phyloP scores from a whole-genome alignment of 2,329 filamentous ascomycete species.

The Xylariaceae sp. region DNA sequence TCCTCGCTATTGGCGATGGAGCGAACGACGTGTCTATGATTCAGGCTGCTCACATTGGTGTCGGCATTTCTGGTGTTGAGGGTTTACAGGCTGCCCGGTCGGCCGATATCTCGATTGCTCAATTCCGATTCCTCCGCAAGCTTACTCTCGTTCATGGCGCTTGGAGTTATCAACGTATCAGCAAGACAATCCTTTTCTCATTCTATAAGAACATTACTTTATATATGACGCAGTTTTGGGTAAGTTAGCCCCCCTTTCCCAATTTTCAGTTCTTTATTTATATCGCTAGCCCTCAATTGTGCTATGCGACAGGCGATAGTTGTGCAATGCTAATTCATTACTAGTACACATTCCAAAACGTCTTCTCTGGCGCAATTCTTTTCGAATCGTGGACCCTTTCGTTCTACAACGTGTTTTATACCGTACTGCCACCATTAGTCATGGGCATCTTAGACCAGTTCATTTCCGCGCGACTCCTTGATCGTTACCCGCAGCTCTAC shows the following conservation, averaged over 20 bases:
- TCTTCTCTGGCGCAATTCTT: conserved; percentile 95
- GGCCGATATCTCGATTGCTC: conserved; percentile 92
- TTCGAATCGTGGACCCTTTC: conserved; percentile 99
- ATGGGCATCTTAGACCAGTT: conserved; percentile 98
- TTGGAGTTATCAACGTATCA: conserved; percentile 97
- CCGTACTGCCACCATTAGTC: conserved; percentile 87
- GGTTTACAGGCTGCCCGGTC: conserved; percentile 95
- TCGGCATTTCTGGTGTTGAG: conserved; percentile 96
- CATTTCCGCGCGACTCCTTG: conserved; percentile 88
- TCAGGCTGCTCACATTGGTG: conserved; percentile 95
- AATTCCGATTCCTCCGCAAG: conserved; percentile 94
- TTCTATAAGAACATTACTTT: conserved; percentile 99
- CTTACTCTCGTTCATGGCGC: conserved; percentile 91
- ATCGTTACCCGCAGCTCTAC: conserved; percentile 96
- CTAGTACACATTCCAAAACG: conserved; percentile 95
- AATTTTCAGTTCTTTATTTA: neutral
- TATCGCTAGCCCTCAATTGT: neutral
- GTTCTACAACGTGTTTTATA: conserved; percentile 99
- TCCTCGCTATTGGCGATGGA: conserved; percentile 94
- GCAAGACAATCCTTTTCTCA: conserved; percentile 95
- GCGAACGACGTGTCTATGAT: conserved; percentile 99
- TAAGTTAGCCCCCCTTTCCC: conserved; percentile 47
- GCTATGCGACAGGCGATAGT: neutral
- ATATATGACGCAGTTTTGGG: conserved; percentile 99
- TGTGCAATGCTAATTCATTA: conserved; percentile 32